Evolutionary conservation across 1,284 basidiomycete species (phyloP).

Genomic region (Heterobasidion parviporum): DNA sequence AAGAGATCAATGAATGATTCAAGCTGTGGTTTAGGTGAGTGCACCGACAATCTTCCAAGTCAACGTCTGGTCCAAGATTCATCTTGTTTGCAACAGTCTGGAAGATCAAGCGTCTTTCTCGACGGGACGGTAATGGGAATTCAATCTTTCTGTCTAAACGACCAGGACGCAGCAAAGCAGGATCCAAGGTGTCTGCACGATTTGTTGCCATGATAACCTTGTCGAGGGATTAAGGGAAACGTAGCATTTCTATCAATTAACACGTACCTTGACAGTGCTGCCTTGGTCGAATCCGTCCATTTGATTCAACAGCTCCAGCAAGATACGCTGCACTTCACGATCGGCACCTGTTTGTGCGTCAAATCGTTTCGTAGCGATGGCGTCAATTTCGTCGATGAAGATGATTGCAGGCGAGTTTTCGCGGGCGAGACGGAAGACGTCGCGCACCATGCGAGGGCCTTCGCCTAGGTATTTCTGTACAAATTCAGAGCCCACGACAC

Average conservation of each 20-base stretch:
- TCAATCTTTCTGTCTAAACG: conserved; percentile 99
- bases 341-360: conserved; percentile 99
- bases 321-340: conserved; percentile 96
- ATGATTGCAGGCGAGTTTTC: conserved; percentile 99
- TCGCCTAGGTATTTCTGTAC: conserved; percentile 99
- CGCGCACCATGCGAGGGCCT: conserved; percentile 98
- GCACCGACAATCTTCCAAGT: conserved; percentile 90
- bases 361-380: conserved; percentile 99
- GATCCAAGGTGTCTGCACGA: conserved; percentile 93
- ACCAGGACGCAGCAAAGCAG: conserved; percentile 94
- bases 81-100: conserved; percentile 97
- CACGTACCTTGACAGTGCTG: conserved; percentile 90
- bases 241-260: background rate
- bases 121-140: conserved; percentile 90
- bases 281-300: conserved; percentile 99
- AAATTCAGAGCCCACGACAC: conserved; percentile 95
- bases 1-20: background rate
- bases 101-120: conserved; percentile 97
- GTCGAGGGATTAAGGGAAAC: background rate
- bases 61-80: conserved; percentile 97
- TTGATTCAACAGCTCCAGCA: conserved; percentile 97
- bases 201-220: conserved; percentile 99
- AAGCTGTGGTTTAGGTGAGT: background rate
- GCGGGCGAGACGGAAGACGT: conserved; percentile 95
- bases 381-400: conserved; percentile 99